Base-by-base conservation (phyloP, 2,329 filamentous ascomycete species). In the Alternaria viburni region DNA sequence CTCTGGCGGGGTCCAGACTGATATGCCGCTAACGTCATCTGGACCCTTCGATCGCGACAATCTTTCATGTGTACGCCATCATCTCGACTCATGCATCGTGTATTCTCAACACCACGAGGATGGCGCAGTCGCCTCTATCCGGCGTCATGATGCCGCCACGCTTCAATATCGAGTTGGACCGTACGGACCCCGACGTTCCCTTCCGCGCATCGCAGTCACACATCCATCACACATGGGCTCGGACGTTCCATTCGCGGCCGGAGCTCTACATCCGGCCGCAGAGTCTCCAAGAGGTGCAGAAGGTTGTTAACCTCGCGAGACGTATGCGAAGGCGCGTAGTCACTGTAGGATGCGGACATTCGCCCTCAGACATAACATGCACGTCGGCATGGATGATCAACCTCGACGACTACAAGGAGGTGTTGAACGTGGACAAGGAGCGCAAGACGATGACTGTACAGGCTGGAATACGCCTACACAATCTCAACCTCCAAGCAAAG, bases 311-410 rank as follows among this genome's bases (percentile, higher is more conserved):
- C 45, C 87, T 97, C 21, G 96, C 96, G 6, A 90, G 92, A 62
- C 87, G 86, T 81, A 96, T 92, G 80, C 89, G 93, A 45, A 90
- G 92, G 50, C 90, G 93, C 64, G 83, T 99, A 62, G 91, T 94
- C 36, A 92, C 91, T 6, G 91, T 94, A n/a, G 95, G 96, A 63
- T 95, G 91, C 73, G 93, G 90, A 59, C 95, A 99, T 83, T 97
- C 94, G 58, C 96, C 95, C 8, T 96, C 91, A 68, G 91, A 95
- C 75, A 83, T 99, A 46, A 98, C 95, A 5, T 97, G 93, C 81
- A 97, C 94, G 6, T 96, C 92, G 15, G 92, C 91, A 67, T 98
- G 96, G 96, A 89, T 97, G 77, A 85, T 98, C 71, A 98, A 97
- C 79, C 88, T 99, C 65, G 96, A 99, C 83, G 86, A 91, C 68